Conservation (phyloP, 495 filamentous ascomycete species). For the Tuber brumale region DNA sequence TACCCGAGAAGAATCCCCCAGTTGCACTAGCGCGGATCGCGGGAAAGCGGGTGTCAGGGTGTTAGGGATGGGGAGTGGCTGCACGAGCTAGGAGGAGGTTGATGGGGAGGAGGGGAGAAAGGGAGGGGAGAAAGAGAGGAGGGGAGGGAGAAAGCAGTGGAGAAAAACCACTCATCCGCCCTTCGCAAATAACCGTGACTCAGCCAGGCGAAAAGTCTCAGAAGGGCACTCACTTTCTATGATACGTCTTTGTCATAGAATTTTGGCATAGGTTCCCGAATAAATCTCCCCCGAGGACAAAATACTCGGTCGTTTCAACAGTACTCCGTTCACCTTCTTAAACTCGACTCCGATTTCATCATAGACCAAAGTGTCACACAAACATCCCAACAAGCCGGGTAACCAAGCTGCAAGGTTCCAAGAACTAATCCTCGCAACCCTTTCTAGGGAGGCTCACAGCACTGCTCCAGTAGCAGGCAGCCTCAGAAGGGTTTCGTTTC, state of each 20-base stretch:
- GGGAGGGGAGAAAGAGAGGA: background rate
- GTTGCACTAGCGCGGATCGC: background rate
- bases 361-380: background rate
- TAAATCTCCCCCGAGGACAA: background rate
- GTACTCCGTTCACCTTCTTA: background rate
- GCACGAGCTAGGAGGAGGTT: background rate
- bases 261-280: background rate
- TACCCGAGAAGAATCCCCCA: background rate
- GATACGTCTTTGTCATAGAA: background rate
- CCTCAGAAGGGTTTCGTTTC: constrained; percentile 1
- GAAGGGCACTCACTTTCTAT: background rate
- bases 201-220: background rate
- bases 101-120: background rate
- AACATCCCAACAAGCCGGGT: background rate
- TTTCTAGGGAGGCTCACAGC: background rate
- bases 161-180: background rate
- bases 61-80: background rate
- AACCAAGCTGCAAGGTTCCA: background rate
- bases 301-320: background rate
- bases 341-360: background rate
- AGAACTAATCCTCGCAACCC: background rate
- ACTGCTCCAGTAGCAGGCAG: background rate
- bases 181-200: background rate
- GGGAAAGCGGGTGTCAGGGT: background rate
- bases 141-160: background rate